phyloP scores from a whole-genome alignment of 768 basidiomycete genomes.

The Russula abietina region DNA sequence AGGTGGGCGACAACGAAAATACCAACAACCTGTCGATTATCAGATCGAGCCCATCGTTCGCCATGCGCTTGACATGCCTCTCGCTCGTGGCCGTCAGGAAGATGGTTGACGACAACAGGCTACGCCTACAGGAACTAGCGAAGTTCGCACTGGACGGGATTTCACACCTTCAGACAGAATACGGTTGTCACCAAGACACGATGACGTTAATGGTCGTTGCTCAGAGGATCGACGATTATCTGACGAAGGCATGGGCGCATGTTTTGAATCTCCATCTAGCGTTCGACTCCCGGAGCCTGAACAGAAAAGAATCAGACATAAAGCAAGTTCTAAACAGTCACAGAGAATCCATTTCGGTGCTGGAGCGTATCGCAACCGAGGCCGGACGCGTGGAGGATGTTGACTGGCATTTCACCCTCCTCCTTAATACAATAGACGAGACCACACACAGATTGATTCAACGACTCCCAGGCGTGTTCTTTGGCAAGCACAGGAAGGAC shows the following conservation, averaged over 20 bases:
- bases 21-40: not conserved
- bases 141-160: not conserved
- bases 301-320: not conserved
- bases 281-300: not conserved
- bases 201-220: not conserved
- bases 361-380: not conserved
- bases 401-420: not conserved
- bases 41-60: not conserved
- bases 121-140: not conserved
- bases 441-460: not conserved
- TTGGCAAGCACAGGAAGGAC: too few species aligned
- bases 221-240: not conserved
- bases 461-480: constrained; percentile 11
- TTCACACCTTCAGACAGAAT: not conserved
- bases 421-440: constrained; percentile 1
- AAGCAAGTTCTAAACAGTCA: not conserved
- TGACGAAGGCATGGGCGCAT: not conserved
- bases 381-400: not conserved
- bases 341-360: not conserved
- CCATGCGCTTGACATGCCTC: constrained; percentile 5
- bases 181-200: not conserved
- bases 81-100: not conserved
- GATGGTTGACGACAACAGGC: not conserved
- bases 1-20: not conserved
- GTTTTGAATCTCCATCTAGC: not conserved